Percentiles rank a stretch among this genome's conserved stretches.
Evolutionary conservation across 164 flowering plant genomes (phyloP).

Genomic region (Dillenia turbinata): DNA sequence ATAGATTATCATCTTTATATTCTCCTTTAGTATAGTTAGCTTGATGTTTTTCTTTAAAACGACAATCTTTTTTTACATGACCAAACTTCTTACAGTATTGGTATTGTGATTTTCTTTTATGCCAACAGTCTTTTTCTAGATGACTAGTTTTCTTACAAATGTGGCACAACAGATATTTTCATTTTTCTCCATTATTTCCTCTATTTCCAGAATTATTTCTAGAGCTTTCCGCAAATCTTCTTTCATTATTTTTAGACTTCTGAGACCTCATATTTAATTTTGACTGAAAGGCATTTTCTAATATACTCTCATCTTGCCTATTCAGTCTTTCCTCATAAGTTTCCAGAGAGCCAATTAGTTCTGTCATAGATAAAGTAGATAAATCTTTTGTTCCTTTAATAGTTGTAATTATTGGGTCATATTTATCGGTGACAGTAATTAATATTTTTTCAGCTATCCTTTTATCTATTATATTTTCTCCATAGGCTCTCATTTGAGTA

Average conservation of each 20-base stretch:
- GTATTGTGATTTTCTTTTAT: neutral
- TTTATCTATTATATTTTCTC: no score
- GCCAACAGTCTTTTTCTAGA: no score
- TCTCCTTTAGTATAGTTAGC: neutral
- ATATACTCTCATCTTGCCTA: neutral
- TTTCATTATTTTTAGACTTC: neutral
- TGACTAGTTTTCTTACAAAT: no score
- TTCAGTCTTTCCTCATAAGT: neutral
- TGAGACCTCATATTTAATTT: neutral
- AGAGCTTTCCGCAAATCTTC: neutral
- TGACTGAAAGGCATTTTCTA: neutral
- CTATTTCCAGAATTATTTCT: no score
- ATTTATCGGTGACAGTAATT: no score
- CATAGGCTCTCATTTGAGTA: neutral
- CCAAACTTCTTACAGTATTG: slow-evolving; percentile 3
- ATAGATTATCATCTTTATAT: no score
- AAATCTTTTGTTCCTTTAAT: no score
- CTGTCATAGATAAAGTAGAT: no score
- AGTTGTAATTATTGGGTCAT: no score
- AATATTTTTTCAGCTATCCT: no score
- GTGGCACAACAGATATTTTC: no score
- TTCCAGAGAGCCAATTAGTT: neutral
- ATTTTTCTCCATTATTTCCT: no score
- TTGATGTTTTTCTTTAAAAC: neutral
- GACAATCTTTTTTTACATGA: slow-evolving; percentile 3